These are phyloP conservation scores for Cytospora paraplurivora DNA, from an alignment of 2,329 filamentous ascomycete species.

Conservation along the genomic window DNA sequence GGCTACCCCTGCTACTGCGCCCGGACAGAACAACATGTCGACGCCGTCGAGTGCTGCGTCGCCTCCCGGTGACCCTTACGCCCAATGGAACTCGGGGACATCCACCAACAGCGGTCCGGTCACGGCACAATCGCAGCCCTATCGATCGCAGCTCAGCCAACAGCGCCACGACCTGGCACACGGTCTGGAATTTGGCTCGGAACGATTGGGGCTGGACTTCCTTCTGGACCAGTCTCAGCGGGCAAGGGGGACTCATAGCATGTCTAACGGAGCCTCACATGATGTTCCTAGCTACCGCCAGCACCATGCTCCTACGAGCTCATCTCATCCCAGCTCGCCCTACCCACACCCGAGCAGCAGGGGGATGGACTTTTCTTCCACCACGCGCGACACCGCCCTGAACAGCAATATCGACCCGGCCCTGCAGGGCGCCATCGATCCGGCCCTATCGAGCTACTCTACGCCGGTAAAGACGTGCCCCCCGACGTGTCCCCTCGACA, in stretches of 20 bases:
- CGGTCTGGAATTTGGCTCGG: constrained; percentile 61
- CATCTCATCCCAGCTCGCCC: constrained; percentile 21
- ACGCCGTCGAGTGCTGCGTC: constrained; percentile 45
- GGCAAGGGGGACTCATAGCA: constrained; percentile 54
- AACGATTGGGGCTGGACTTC: constrained; percentile 73
- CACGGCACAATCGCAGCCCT: constrained; percentile 32
- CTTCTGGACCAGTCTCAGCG: constrained; percentile 65
- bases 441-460: constrained; percentile 28
- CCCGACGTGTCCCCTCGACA: constrained; percentile 76
- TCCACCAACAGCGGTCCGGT: constrained; percentile 31
- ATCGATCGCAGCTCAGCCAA: constrained; percentile 43
- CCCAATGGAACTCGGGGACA: constrained; percentile 32
- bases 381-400: constrained; percentile 14
- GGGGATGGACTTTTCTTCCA: constrained; percentile 5
- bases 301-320: constrained; percentile 35
- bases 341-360: constrained; percentile 10
- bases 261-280: constrained; percentile 48
- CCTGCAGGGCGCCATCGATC: constrained; percentile 32
- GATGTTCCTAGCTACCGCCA: constrained; percentile 49
- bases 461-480: constrained; percentile 59
- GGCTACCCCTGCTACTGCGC: constrained; percentile 32
- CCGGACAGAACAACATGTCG: constrained; percentile 38
- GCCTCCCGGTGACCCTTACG: constrained; percentile 35
- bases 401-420: constrained; percentile 28
- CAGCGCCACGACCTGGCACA: constrained; percentile 55